phyloP scores from a whole-genome alignment of 2,329 filamentous ascomycete genomes.

The Kalaharituber pfeilii region DNA sequence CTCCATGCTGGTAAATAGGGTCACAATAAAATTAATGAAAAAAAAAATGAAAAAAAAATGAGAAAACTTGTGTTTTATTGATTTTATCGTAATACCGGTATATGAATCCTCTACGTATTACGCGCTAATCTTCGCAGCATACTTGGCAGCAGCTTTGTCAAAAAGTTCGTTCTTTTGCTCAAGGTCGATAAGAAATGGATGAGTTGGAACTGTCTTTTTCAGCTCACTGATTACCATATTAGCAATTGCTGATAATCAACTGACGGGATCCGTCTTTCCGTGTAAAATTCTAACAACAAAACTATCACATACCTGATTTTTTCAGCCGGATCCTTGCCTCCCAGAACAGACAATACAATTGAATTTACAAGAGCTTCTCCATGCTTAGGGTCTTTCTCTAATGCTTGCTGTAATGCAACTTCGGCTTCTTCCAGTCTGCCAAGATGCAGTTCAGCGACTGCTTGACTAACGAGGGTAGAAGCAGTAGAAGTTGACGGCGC shows the following conservation, averaged over 20 bases:
- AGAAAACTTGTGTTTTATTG: not conserved
- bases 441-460: slow-evolving; percentile 78
- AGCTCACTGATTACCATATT: slow-evolving; percentile 32
- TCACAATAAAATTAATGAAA: no score
- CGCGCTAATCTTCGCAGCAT: slow-evolving; percentile 60
- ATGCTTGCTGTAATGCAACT: slow-evolving; percentile 61
- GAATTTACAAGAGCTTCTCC: slow-evolving; percentile 65
- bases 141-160: slow-evolving; percentile 71
- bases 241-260: slow-evolving; percentile 6
- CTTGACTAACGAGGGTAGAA: slow-evolving; percentile 66
- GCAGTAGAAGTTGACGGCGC: slow-evolving; percentile 63
- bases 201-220: slow-evolving; percentile 43
- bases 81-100: not conserved
- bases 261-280: no score
- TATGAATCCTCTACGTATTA: no score
- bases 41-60: not conserved
- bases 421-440: slow-evolving; percentile 79
- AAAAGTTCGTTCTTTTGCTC: slow-evolving; percentile 77
- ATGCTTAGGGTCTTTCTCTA: slow-evolving; percentile 54
- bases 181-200: slow-evolving; percentile 55
- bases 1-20: no score
- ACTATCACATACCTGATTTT: slow-evolving; percentile 46
- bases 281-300: no score
- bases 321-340: slow-evolving; percentile 52
- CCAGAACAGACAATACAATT: slow-evolving; percentile 59